These are phyloP conservation scores for Zygoascus tannicola DNA, from an alignment of 805 yeast genomes.

Conservation along the genomic window DNA sequence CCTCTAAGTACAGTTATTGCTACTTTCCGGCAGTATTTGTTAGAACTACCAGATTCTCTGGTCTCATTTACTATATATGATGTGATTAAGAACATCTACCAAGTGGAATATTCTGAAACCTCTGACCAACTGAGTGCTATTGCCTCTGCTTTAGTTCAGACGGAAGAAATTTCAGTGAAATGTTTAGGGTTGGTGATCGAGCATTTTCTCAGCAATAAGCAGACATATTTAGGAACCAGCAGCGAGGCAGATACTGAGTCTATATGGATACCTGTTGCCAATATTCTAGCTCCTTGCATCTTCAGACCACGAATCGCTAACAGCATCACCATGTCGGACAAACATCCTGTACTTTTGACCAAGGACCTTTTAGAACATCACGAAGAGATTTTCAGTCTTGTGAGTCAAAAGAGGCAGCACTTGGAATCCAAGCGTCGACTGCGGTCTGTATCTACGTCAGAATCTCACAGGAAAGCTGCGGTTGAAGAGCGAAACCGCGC, in stretches of 20 bases:
- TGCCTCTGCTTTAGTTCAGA: background rate
- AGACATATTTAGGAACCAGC: background rate
- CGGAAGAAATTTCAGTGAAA: background rate
- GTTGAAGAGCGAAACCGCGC: slow-evolving; percentile 18
- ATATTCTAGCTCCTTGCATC: slow-evolving; percentile 19
- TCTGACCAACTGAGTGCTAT: slow-evolving; percentile 3
- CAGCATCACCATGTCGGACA: slow-evolving; percentile 21
- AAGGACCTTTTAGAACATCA: slow-evolving; percentile 19
- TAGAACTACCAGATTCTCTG: slow-evolving; percentile 69
- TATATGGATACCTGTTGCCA: slow-evolving; percentile 13
- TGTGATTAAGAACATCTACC: slow-evolving; percentile 49
- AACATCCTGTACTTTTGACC: slow-evolving; percentile 23
- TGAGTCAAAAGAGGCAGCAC: slow-evolving; percentile 8
- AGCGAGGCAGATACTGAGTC: slow-evolving; percentile 1
- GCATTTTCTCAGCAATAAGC: slow-evolving; percentile 1
- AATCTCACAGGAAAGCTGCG: slow-evolving; percentile 16
- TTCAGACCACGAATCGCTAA: slow-evolving; percentile 27
- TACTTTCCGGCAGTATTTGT: slow-evolving; percentile 52
- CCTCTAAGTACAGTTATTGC: slow-evolving; percentile 48
- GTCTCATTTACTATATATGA: slow-evolving; percentile 57
- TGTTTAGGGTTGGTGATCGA: background rate
- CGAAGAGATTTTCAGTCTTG: slow-evolving; percentile 17
- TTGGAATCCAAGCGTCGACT: slow-evolving; percentile 10
- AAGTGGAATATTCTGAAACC: slow-evolving; percentile 12
- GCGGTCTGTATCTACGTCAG: slow-evolving; percentile 16